Evolutionary conservation across 148 eudicot genomes (phyloP).

Genomic region (Silene uniflora): DNA sequence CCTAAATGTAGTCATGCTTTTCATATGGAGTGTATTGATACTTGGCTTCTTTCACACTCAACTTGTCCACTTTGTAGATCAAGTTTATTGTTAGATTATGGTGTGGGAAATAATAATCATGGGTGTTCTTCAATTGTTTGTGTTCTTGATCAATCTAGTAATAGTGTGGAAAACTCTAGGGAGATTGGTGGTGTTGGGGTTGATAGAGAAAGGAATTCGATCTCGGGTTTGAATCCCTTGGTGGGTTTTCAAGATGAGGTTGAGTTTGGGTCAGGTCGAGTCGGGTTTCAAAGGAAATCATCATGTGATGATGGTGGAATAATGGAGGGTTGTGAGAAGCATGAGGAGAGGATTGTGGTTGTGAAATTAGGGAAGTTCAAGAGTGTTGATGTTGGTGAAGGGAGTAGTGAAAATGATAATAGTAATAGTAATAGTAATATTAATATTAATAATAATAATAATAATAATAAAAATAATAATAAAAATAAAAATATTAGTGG

Average conservation of each 20-base stretch:
- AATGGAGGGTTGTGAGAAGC: constrained; percentile 8
- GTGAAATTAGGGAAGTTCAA: constrained; percentile 81
- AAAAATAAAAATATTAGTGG: constrained; percentile 11
- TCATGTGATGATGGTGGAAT: constrained; percentile 33
- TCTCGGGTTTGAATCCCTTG: constrained; percentile 32
- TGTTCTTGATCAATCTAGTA: constrained; percentile 64
- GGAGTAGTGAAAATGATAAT: constrained; percentile 21
- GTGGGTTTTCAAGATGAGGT: constrained; percentile 27
- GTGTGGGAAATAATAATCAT: constrained; percentile 8
- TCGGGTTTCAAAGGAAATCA: constrained; percentile 30
- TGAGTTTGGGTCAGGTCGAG: constrained; percentile 25
- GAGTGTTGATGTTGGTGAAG: constrained; percentile 56
- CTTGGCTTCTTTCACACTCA: constrained; percentile 88
- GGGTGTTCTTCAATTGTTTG: constrained; percentile 48
- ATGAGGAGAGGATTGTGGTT: constrained; percentile 45
- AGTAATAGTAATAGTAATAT: background rate
- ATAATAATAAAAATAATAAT: constrained; percentile 9
- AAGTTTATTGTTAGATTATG: constrained; percentile 42
- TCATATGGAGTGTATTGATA: constrained; percentile 87
- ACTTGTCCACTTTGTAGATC: constrained; percentile 92
- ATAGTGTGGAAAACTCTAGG: constrained; percentile 48
- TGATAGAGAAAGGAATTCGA: constrained; percentile 12
- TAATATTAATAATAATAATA: constrained; percentile 10
- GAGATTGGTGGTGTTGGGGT: constrained; percentile 33
- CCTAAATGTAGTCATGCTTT: constrained; percentile 97